Percentiles rank a stretch among this genome's conserved stretches.
These are phyloP conservation scores for Carpinus fangiana DNA, from an alignment of 306 rosid species.

Conservation along the genomic window DNA sequence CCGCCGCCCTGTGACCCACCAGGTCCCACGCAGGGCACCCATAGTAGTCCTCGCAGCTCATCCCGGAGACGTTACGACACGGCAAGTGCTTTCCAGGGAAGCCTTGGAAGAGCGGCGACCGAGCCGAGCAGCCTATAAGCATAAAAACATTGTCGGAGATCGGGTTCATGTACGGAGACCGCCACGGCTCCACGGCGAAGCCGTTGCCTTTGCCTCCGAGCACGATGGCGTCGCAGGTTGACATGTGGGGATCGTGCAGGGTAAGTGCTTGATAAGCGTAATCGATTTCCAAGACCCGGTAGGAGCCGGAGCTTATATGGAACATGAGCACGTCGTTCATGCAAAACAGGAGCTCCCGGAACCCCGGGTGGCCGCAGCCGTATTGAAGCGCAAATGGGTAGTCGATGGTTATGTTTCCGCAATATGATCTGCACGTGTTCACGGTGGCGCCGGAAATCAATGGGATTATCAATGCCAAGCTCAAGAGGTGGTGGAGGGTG, in stretches of 20 bases:
- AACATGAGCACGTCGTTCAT: conserved; percentile 88
- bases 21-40: conserved; percentile 84
- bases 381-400: conserved; percentile 76
- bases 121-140: conserved; percentile 87
- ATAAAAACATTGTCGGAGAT: conserved; percentile 79
- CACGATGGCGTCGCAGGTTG: conserved; percentile 68
- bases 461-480: conserved; percentile 24
- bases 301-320: conserved; percentile 85
- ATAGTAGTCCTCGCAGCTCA: conserved; percentile 90
- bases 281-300: conserved; percentile 83
- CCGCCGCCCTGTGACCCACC: conserved; percentile 54
- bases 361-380: conserved; percentile 98
- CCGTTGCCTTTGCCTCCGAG: conserved; percentile 78
- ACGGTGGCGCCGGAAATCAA: conserved; percentile 10
- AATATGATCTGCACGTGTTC: conserved; percentile 71
- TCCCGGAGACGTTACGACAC: conserved; percentile 82
- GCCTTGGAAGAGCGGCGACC: conserved; percentile 87
- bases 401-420: conserved; percentile 88
- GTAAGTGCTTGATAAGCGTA: conserved; percentile 87
- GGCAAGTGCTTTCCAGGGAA: conserved; percentile 88
- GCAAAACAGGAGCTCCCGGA: conserved; percentile 83
- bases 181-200: conserved; percentile 76
- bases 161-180: conserved; percentile 73
- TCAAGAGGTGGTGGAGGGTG: conserved; percentile 34
- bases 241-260: conserved; percentile 91